Percentiles rank a stretch among this genome's conserved stretches.
phyloP scores from a whole-genome alignment of 108 stramenopile genomes.

The Cyclostephanos tholiformis region DNA sequence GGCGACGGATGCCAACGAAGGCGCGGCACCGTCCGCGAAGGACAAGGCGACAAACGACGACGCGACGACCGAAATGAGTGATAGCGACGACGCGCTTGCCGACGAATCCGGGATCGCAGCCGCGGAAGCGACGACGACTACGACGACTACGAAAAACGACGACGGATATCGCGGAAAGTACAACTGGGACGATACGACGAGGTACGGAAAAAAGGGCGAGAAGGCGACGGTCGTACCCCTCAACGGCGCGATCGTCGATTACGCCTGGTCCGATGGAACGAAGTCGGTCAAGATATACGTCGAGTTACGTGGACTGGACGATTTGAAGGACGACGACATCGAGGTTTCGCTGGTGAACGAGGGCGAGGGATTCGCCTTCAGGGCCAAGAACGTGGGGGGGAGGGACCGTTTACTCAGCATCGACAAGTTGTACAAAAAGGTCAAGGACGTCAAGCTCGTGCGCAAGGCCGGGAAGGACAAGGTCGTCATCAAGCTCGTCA shows the following conservation, averaged over 20 bases:
- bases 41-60: too few relatives aligned
- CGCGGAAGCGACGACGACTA: too few relatives aligned
- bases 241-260: background rate
- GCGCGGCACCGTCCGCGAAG: too few relatives aligned
- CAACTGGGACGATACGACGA: background rate
- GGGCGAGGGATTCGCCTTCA: background rate
- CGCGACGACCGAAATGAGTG: too few relatives aligned
- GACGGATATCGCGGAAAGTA: background rate
- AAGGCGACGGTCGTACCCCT: background rate
- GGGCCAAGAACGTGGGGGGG: background rate
- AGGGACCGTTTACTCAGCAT: background rate
- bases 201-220: background rate
- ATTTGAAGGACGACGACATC: background rate
- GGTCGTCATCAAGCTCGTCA: background rate
- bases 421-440: background rate
- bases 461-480: background rate
- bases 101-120: too few relatives aligned
- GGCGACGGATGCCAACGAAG: too few relatives aligned
- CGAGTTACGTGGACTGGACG: background rate
- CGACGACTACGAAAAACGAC: too few relatives aligned
- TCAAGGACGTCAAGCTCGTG: background rate
- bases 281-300: background rate
- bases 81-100: too few relatives aligned
- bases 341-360: background rate
- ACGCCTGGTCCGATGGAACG: background rate